A percentile compares a stretch with the other conserved stretches of the same genome.
Evolutionary conservation across 2,329 filamentous ascomycete species (phyloP).

Genomic region (Penicillium occitanis): DNA sequence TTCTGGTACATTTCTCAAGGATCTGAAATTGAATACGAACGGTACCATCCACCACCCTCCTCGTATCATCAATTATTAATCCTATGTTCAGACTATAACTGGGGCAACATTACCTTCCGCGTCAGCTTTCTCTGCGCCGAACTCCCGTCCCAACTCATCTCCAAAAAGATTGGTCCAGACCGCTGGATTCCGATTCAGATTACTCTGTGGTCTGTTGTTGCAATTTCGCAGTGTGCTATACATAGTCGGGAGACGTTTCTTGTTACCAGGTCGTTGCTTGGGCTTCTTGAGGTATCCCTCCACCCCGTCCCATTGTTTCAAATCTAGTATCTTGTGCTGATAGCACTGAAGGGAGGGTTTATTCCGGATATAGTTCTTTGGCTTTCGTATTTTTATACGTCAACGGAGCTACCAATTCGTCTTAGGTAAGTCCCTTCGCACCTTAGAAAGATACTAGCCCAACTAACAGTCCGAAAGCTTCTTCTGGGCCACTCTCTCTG

Average conservation of each 20-base stretch:
- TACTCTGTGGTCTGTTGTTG: conserved; percentile 39
- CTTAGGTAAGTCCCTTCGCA: background rate
- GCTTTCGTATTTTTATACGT: conserved; percentile 19
- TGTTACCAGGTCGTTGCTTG: conserved; percentile 46
- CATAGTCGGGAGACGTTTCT: conserved; percentile 45
- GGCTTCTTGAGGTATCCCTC: conserved; percentile 38
- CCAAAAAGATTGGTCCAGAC: conserved; percentile 59
- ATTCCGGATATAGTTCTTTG: conserved; percentile 19
- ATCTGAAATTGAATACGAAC: conserved; percentile 19
- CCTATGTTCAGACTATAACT: conserved; percentile 46
- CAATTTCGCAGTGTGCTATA: conserved; percentile 46
- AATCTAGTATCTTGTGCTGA: background rate
- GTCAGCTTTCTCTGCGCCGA: conserved; percentile 55
- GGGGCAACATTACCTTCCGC: conserved; percentile 56
- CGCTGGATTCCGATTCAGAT: conserved; percentile 40
- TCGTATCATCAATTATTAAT: background rate
- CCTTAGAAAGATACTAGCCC: background rate
- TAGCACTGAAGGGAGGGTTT: conserved; percentile 33
- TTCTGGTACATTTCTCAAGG: conserved; percentile 18
- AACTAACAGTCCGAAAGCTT: background rate
- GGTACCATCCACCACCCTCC: background rate
- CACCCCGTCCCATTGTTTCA: too few relatives aligned
- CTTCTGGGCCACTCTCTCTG: conserved; percentile 17
- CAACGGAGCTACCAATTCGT: conserved; percentile 10
- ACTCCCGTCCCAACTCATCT: conserved; percentile 61